These are phyloP conservation scores for Vigna unguiculata DNA, from an alignment of 306 rosid genomes.

Conservation along the genomic window DNA sequence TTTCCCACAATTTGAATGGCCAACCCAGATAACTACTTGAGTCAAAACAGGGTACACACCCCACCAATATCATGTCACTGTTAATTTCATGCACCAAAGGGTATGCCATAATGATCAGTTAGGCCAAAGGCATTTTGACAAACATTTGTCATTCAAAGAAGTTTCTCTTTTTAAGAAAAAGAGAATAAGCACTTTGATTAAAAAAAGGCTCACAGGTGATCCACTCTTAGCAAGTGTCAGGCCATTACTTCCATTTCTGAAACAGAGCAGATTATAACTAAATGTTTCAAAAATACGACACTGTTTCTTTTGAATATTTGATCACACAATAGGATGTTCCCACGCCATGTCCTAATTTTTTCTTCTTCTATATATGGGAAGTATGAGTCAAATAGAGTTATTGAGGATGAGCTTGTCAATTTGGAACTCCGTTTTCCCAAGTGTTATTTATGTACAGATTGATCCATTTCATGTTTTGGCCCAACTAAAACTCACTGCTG, in stretches of 20 bases:
- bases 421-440: neutral
- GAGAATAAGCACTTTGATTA: conserved; percentile 1
- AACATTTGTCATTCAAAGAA: conserved; percentile 10
- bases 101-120: conserved; percentile 19
- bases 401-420: neutral
- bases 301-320: neutral
- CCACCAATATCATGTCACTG: conserved; percentile 34
- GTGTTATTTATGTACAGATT: neutral
- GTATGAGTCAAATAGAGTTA: neutral
- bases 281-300: conserved; percentile 12
- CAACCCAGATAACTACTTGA: conserved; percentile 26
- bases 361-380: neutral
- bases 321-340: neutral
- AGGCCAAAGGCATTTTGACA: conserved; percentile 19
- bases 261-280: conserved; percentile 11
- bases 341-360: neutral
- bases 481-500: neutral
- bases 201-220: too few species aligned
- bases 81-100: conserved; percentile 23
- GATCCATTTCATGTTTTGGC: neutral
- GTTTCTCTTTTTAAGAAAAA: neutral
- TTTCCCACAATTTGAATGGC: conserved; percentile 37
- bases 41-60: neutral
- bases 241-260: conserved; percentile 4
- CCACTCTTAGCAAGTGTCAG: neutral